Evolutionary conservation across 2,329 filamentous ascomycete genomes (phyloP).

Genomic region (Aspergillus quadrilineatus): DNA sequence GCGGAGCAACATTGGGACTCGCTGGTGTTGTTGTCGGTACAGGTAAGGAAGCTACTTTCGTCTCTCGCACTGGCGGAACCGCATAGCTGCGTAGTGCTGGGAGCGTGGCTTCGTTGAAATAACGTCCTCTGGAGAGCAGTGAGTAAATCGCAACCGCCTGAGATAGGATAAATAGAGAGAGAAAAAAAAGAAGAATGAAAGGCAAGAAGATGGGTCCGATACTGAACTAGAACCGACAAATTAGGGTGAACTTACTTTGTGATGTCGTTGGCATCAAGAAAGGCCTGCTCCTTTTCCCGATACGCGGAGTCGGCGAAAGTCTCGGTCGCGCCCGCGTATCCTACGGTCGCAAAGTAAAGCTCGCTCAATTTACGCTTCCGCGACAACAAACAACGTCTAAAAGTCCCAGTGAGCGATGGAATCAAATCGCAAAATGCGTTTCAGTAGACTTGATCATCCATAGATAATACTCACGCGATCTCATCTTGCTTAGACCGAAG

Average conservation of each 20-base stretch:
- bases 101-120: constrained; percentile 57
- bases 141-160: constrained; percentile 10
- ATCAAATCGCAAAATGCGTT: constrained; percentile 19
- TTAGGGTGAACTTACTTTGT: constrained; percentile 50
- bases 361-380: constrained; percentile 89
- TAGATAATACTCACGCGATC: constrained; percentile 49
- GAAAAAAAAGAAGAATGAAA: neutral
- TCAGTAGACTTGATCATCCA: constrained; percentile 27
- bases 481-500: constrained; percentile 52
- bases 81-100: constrained; percentile 41
- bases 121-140: constrained; percentile 49
- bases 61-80: constrained; percentile 31
- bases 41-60: constrained; percentile 26
- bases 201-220: neutral
- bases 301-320: constrained; percentile 55
- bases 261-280: constrained; percentile 59
- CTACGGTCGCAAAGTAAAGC: constrained; percentile 77
- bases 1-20: constrained; percentile 26
- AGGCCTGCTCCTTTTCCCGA: constrained; percentile 52
- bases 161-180: neutral
- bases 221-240: neutral
- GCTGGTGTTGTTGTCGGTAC: constrained; percentile 38
- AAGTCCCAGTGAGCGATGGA: constrained; percentile 40
- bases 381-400: constrained; percentile 64
- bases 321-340: constrained; percentile 49